Conservation (phyloP, 176 grass and related monocot species). For the Cenchrus fungigraminus region DNA sequence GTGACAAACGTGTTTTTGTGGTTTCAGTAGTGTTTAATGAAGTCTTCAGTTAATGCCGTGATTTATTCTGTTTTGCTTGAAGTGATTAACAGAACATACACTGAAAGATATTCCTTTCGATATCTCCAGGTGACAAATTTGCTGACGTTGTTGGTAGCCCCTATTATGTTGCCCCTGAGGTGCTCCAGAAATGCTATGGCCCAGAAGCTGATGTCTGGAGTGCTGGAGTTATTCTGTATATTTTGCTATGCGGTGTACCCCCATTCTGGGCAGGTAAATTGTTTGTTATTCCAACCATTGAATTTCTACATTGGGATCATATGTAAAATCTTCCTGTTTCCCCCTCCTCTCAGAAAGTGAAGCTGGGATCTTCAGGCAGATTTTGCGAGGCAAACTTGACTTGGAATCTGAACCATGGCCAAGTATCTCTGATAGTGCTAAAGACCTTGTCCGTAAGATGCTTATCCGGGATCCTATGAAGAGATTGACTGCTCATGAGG, state of each 20-base stretch:
- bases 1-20: not conserved
- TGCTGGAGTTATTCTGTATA: constrained; percentile 97
- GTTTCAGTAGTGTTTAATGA: constrained; percentile 16
- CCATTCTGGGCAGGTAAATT: constrained; percentile 94
- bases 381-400: constrained; percentile 88
- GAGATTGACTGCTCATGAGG: constrained; percentile 89
- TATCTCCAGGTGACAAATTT: constrained; percentile 78
- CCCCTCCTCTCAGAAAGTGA: constrained; percentile 72
- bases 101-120: not conserved
- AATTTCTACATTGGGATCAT: constrained; percentile 26
- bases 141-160: constrained; percentile 95
- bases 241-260: constrained; percentile 93
- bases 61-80: constrained; percentile 34
- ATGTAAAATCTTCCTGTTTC: constrained; percentile 30
- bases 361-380: constrained; percentile 94
- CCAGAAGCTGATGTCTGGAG: constrained; percentile 99
- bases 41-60: constrained; percentile 30
- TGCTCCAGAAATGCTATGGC: constrained; percentile 85
- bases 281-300: constrained; percentile 25
- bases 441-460: constrained; percentile 94
- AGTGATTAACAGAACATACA: not conserved
- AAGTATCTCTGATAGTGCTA: constrained; percentile 88
- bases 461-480: constrained; percentile 73
- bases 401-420: constrained; percentile 96
- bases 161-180: constrained; percentile 98